These are phyloP conservation scores for Termitomyces bulborhizus DNA, from an alignment of 768 basidiomycete species.

Conservation along the genomic window DNA sequence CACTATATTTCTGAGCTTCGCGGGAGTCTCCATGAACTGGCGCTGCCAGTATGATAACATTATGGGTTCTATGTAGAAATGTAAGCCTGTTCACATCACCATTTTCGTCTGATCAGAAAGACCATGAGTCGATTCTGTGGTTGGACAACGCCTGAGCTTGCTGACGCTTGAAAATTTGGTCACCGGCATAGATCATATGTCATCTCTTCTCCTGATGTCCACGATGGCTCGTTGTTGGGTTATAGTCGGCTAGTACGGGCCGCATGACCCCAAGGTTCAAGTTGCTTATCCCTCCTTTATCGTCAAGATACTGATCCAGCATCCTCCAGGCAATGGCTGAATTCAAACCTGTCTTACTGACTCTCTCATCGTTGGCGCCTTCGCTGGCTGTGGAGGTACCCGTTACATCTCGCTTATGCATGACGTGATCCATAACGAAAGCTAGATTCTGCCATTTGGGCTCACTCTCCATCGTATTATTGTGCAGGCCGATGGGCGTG, in stretches of 20 bases:
- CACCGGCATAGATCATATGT: no score
- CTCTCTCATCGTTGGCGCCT: slow-evolving; percentile 49
- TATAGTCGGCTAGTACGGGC: slow-evolving; percentile 8
- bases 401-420: background rate
- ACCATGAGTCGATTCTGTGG: no score
- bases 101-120: background rate
- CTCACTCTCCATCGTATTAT: slow-evolving; percentile 64
- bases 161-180: background rate
- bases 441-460: slow-evolving; percentile 59
- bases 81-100: background rate
- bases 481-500: slow-evolving; percentile 60
- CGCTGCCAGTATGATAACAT: no score
- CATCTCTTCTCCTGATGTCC: background rate
- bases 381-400: slow-evolving; percentile 57
- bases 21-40: background rate
- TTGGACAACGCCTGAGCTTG: background rate
- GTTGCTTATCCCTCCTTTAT: background rate
- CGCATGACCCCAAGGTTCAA: background rate
- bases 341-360: slow-evolving; percentile 47
- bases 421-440: background rate
- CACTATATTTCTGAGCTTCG: background rate
- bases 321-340: slow-evolving; percentile 28
- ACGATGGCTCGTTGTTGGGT: background rate
- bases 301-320: background rate
- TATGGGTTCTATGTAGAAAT: no score